Percentiles rank a stretch among this genome's conserved stretches.
Evolutionary conservation across 257 asterid genomes (phyloP).

Genomic region (Ligustrum vulgare): DNA sequence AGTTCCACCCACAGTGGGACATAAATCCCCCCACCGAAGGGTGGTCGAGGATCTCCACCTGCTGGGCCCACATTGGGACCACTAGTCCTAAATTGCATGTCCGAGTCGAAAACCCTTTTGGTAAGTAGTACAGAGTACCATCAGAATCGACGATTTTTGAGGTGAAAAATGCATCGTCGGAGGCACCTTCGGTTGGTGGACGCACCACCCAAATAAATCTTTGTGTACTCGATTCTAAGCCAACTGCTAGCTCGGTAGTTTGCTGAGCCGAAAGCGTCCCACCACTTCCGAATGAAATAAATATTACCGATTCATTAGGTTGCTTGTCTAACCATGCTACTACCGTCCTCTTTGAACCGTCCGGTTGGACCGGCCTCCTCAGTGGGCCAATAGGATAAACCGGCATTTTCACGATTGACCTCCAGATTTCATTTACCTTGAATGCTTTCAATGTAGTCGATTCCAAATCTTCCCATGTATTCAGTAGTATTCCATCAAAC

Average conservation of each 20-base stretch:
- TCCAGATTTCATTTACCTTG: slow-evolving; percentile 29
- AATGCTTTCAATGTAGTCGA: slow-evolving; percentile 46
- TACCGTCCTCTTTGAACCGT: neutral
- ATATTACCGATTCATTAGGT: slow-evolving; percentile 50
- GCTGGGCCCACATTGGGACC: slow-evolving; percentile 48
- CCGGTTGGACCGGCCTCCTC: slow-evolving; percentile 33
- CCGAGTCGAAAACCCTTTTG: slow-evolving; percentile 45
- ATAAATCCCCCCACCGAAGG: slow-evolving; percentile 55
- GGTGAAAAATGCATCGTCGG: slow-evolving; percentile 46
- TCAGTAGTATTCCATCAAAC: slow-evolving; percentile 63
- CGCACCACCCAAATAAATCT: slow-evolving; percentile 72
- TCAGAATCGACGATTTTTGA: slow-evolving; percentile 10
- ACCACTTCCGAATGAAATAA: slow-evolving; percentile 70
- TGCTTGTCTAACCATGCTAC: slow-evolving; percentile 57
- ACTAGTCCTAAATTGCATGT: slow-evolving; percentile 33
- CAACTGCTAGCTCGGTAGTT: slow-evolving; percentile 51
- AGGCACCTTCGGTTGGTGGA: slow-evolving; percentile 34
- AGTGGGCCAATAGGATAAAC: slow-evolving; percentile 67
- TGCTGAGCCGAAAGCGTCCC: slow-evolving; percentile 31
- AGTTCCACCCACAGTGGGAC: slow-evolving; percentile 76
- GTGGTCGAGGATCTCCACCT: slow-evolving; percentile 45
- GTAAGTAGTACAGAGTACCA: slow-evolving; percentile 38
- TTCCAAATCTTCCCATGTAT: slow-evolving; percentile 65
- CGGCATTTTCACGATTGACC: slow-evolving; percentile 32
- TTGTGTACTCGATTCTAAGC: slow-evolving; percentile 56